phyloP scores from a whole-genome alignment of 352 stramenopile genomes.

The Phytopythium ostracodes region DNA sequence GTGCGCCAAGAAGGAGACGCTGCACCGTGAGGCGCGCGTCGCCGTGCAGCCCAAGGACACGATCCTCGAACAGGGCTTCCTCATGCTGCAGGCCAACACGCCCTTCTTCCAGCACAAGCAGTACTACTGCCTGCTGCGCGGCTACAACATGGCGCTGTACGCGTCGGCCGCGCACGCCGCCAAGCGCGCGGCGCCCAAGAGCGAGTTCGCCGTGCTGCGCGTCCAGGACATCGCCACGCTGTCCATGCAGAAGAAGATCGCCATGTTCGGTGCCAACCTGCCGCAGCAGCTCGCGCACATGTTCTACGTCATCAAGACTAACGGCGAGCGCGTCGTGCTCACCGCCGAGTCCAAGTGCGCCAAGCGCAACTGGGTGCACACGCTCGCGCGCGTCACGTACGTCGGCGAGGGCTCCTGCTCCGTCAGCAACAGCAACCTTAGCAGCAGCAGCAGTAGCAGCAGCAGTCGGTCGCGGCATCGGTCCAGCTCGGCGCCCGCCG shows the following conservation, averaged over 20 bases:
- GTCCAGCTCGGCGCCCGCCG: not conserved
- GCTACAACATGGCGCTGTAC: constrained; percentile 40
- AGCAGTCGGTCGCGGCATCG: not conserved
- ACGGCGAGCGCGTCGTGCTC: constrained; percentile 57
- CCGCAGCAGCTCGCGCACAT: constrained; percentile 44
- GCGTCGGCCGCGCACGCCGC: constrained; percentile 44
- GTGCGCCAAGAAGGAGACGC: constrained; percentile 48
- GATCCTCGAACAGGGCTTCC: constrained; percentile 63
- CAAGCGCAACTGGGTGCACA: constrained; percentile 60
- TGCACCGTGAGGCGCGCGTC: constrained; percentile 44
- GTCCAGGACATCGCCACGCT: constrained; percentile 57
- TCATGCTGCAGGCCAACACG: constrained; percentile 40
- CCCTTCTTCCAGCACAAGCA: constrained; percentile 60
- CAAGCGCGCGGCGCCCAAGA: constrained; percentile 40
- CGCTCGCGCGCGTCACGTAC: constrained; percentile 41
- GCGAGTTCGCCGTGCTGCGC: constrained; percentile 43
- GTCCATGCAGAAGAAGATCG: constrained; percentile 58
- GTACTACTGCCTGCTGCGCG: constrained; percentile 65
- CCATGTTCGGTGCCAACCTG: constrained; percentile 48
- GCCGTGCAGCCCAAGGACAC: constrained; percentile 47
- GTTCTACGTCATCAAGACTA: constrained; percentile 69
- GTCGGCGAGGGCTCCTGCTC: constrained; percentile 32
- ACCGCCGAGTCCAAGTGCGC: constrained; percentile 34
- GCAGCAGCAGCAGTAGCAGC: not conserved
- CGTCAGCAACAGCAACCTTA: not conserved